These are phyloP conservation scores for Ogataea paradorogensis DNA, from an alignment of 805 yeast species.

Conservation along the genomic window DNA sequence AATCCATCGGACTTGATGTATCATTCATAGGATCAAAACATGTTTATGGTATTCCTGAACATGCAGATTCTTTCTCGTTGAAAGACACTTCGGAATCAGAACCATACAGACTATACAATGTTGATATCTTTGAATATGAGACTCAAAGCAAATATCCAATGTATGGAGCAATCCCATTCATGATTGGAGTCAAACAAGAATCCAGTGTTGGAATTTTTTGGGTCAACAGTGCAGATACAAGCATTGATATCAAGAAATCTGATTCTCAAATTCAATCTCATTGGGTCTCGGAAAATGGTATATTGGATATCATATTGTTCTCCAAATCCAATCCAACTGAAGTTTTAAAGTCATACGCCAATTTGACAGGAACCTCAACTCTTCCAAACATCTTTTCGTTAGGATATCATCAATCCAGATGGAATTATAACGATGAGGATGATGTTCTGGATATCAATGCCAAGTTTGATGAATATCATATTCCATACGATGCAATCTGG, in stretches of 20 bases:
- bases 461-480: constrained; percentile 65
- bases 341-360: constrained; percentile 60
- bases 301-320: constrained; percentile 70
- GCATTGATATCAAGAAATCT: constrained; percentile 61
- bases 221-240: constrained; percentile 92
- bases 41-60: constrained; percentile 96
- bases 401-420: constrained; percentile 95
- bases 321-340: constrained; percentile 53
- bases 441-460: constrained; percentile 75
- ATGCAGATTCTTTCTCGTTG: constrained; percentile 75
- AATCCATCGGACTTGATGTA: constrained; percentile 79
- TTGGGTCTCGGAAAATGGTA: constrained; percentile 93
- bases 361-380: constrained; percentile 66
- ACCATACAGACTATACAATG: constrained; percentile 88
- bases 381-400: constrained; percentile 77
- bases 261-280: constrained; percentile 47
- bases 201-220: constrained; percentile 78
- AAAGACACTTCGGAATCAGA: constrained; percentile 62
- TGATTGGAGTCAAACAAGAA: constrained; percentile 63
- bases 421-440: constrained; percentile 90
- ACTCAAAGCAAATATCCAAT: constrained; percentile 78
- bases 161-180: constrained; percentile 93
- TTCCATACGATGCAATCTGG: constrained; percentile 94
- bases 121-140: constrained; percentile 93
- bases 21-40: constrained; percentile 55